A percentile compares a stretch with the other conserved stretches of the same genome.
These are phyloP conservation scores for Trametes versicolor DNA, from an alignment of 1,284 basidiomycete genomes.

Conservation along the genomic window DNA sequence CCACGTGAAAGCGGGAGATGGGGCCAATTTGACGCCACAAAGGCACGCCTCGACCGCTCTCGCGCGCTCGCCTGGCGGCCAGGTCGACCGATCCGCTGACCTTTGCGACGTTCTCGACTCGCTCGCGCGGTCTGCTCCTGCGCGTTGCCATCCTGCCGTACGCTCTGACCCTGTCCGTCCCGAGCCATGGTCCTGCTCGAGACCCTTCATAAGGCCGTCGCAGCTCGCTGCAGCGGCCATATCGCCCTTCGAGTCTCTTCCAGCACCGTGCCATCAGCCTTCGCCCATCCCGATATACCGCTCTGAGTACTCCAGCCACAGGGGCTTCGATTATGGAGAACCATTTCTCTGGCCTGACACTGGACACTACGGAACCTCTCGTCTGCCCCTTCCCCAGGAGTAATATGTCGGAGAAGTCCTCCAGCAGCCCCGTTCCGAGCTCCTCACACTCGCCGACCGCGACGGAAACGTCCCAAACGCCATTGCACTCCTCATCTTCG, in stretches of 20 bases:
- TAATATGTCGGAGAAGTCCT: slow-evolving; percentile 15
- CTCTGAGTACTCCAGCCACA: slow-evolving; percentile 3
- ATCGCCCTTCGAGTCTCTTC: slow-evolving; percentile 8
- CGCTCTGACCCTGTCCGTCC: slow-evolving; percentile 32
- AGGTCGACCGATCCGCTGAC: slow-evolving; percentile 31
- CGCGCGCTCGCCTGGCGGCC: slow-evolving; percentile 29
- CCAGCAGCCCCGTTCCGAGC: slow-evolving; percentile 18
- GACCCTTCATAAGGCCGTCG: slow-evolving; percentile 27
- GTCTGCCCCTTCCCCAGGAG: slow-evolving; percentile 31
- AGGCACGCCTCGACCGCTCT: slow-evolving; percentile 32
- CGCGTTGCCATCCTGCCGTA: slow-evolving; percentile 29
- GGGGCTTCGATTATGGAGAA: slow-evolving; percentile 25
- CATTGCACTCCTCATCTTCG: slow-evolving; percentile 33
- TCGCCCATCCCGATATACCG: slow-evolving; percentile 14
- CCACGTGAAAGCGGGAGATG: slow-evolving; percentile 25
- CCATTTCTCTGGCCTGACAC: slow-evolving; percentile 22
- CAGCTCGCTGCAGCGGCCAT: not conserved
- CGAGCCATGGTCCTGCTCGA: slow-evolving; percentile 27
- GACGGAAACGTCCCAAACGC: slow-evolving; percentile 35
- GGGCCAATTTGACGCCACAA: slow-evolving; percentile 22
- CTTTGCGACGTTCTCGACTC: slow-evolving; percentile 29
- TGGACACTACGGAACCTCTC: slow-evolving; percentile 28
- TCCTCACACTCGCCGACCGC: slow-evolving; percentile 26
- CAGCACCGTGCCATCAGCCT: slow-evolving; percentile 20
- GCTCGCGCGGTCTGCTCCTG: slow-evolving; percentile 19